Conservation (phyloP, 805 yeast species). For the Alloascoidea africana region DNA sequence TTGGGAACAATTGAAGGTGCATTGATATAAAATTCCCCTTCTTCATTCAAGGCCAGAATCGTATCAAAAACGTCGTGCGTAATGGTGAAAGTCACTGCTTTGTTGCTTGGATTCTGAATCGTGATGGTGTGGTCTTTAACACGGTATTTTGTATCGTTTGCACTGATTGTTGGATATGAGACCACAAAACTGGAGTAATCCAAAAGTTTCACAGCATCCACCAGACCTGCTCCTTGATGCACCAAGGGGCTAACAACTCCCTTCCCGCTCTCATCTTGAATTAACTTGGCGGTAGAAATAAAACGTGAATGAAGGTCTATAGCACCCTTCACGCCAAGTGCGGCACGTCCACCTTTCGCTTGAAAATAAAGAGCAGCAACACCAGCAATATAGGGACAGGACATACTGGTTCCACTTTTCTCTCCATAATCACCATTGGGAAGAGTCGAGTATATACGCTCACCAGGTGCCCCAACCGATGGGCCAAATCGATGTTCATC, state of each 20-base stretch:
- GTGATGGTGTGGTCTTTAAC: neutral
- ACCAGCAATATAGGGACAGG: slow-evolving; percentile 11
- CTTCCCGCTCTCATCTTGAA: neutral
- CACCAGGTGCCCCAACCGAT: slow-evolving; percentile 12
- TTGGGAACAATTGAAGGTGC: neutral
- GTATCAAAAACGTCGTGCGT: neutral
- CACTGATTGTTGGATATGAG: slow-evolving; percentile 1
- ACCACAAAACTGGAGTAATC: slow-evolving; percentile 6
- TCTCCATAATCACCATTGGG: slow-evolving; percentile 3
- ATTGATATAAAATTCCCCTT: neutral
- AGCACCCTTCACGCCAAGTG: slow-evolving; percentile 2
- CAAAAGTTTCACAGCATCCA: slow-evolving; percentile 8
- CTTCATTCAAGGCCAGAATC: neutral
- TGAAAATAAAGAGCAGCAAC: slow-evolving; percentile 8
- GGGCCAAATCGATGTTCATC: slow-evolving; percentile 11
- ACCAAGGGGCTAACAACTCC: slow-evolving; percentile 7
- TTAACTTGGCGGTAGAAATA: slow-evolving; percentile 4
- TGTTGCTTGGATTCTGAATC: neutral
- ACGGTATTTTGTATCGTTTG: neutral
- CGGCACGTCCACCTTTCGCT: neutral
- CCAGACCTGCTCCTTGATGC: slow-evolving; percentile 11
- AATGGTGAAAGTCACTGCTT: neutral
- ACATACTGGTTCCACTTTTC: slow-evolving; percentile 10
- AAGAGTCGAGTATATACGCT: slow-evolving; percentile 8
- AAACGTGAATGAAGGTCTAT: slow-evolving; percentile 4